Evolutionary conservation across 2,329 filamentous ascomycete genomes (phyloP).

Genomic region (Parascedosporium putredinis): DNA sequence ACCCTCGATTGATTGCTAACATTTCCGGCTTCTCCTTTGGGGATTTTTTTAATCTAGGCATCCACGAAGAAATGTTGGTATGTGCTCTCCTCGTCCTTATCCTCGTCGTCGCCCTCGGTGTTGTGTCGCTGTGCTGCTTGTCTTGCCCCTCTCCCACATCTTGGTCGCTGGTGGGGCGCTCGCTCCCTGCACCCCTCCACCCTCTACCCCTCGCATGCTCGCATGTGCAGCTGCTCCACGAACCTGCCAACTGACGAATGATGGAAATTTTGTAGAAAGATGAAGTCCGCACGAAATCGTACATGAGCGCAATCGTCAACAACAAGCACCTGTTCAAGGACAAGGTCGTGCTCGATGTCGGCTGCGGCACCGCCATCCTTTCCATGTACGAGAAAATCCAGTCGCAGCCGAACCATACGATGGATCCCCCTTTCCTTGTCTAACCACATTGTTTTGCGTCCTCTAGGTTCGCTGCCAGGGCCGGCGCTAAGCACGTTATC

Average conservation of each 20-base stretch:
- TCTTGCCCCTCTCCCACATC: too few species aligned
- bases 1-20: slow-evolving; percentile 6
- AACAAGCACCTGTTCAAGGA: slow-evolving; percentile 89
- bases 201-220: neutral
- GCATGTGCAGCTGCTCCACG: neutral
- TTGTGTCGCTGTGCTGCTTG: too few species aligned
- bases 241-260: slow-evolving; percentile 9
- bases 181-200: slow-evolving; percentile 1
- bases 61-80: slow-evolving; percentile 97
- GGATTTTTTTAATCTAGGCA: slow-evolving; percentile 48
- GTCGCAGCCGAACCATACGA: neutral
- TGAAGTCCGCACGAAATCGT: slow-evolving; percentile 90
- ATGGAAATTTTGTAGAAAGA: slow-evolving; percentile 68
- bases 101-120: too few species aligned
- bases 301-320: slow-evolving; percentile 95
- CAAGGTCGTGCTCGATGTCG: slow-evolving; percentile 84
- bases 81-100: slow-evolving; percentile 29
- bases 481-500: slow-evolving; percentile 96
- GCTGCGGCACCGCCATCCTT: slow-evolving; percentile 93
- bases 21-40: too few species aligned
- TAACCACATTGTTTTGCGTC: neutral
- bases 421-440: neutral
- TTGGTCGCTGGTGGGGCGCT: too few species aligned
- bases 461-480: slow-evolving; percentile 84
- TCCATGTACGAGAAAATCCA: slow-evolving; percentile 64